Conservation (phyloP, 2,329 filamentous ascomycete species). For the Fusarium protoensiforme region DNA sequence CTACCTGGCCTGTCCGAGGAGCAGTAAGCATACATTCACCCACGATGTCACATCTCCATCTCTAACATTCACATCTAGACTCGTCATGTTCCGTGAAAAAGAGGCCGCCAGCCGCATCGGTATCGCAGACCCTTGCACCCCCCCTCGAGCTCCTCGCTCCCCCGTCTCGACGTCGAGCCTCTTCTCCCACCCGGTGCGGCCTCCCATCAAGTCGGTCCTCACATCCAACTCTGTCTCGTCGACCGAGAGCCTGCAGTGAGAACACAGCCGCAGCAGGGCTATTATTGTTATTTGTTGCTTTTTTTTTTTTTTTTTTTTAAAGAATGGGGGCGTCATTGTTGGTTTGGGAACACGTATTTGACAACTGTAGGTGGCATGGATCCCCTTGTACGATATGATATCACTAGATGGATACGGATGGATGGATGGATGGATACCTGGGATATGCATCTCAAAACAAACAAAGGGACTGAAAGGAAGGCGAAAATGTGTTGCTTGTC, state of each 20-base stretch:
- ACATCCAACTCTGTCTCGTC: slow-evolving; percentile 37
- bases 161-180: slow-evolving; percentile 40
- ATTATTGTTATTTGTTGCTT: not conserved
- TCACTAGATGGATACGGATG: not conserved
- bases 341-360: not conserved
- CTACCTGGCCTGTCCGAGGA: slow-evolving; percentile 68
- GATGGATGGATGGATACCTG: not conserved
- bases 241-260: slow-evolving; percentile 38
- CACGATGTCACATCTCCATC: not conserved
- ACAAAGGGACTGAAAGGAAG: not conserved
- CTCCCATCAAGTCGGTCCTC: slow-evolving; percentile 30
- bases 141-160: slow-evolving; percentile 37
- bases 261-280: not conserved
- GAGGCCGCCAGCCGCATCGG: slow-evolving; percentile 62
- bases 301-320: too few relatives aligned
- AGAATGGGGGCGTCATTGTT: slow-evolving; percentile 15
- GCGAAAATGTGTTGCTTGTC: slow-evolving; percentile 9
- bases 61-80: slow-evolving; percentile 46
- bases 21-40: slow-evolving; percentile 58
- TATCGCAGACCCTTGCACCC: slow-evolving; percentile 50
- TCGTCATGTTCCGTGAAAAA: slow-evolving; percentile 63
- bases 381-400: slow-evolving; percentile 23
- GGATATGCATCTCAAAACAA: not conserved
- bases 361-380: not conserved
- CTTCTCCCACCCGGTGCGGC: slow-evolving; percentile 38